A percentile compares a stretch with the other conserved stretches of the same genome.
Conservation (phyloP, 2,329 filamentous ascomycete species). For the Penicillium digitatum region DNA sequence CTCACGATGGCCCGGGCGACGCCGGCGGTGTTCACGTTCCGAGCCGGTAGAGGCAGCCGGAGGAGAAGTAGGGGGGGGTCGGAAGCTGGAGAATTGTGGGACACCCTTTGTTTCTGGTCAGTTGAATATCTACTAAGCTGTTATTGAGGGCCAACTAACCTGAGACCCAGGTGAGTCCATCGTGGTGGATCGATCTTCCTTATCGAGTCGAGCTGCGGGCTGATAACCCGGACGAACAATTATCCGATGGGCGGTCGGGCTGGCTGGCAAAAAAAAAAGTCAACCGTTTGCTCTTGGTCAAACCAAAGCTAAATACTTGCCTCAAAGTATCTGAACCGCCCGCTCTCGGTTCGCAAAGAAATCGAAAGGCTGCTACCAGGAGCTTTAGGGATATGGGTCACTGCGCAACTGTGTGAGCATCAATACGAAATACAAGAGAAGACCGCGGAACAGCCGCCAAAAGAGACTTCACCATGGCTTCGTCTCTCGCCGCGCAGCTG, state of each 20-base stretch:
- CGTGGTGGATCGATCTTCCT: slow-evolving; percentile 20
- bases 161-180: slow-evolving; percentile 37
- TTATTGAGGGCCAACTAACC: slow-evolving; percentile 25
- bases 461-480: slow-evolving; percentile 59
- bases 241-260: slow-evolving; percentile 17
- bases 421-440: background rate
- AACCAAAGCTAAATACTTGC: slow-evolving; percentile 1
- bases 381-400: slow-evolving; percentile 1
- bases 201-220: slow-evolving; percentile 6
- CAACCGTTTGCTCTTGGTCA: slow-evolving; percentile 8
- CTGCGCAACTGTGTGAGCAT: slow-evolving; percentile 6
- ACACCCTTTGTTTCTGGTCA: slow-evolving; percentile 39
- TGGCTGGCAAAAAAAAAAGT: slow-evolving; percentile 34
- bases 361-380: background rate
- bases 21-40: slow-evolving; percentile 14
- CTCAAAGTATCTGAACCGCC: background rate
- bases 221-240: slow-evolving; percentile 27
- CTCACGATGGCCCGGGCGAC: slow-evolving; percentile 16
- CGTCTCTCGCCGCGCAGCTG: slow-evolving; percentile 87
- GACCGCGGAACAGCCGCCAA: slow-evolving; percentile 3
- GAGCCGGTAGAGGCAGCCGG: slow-evolving; percentile 20
- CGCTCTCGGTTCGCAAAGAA: background rate
- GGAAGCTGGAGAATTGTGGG: slow-evolving; percentile 74
- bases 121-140: background rate
- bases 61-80: slow-evolving; percentile 43